Percentiles rank a stretch among this genome's conserved stretches.
Evolutionary conservation across 768 basidiomycete genomes (phyloP).

Genomic region (Mycena kentingensis): DNA sequence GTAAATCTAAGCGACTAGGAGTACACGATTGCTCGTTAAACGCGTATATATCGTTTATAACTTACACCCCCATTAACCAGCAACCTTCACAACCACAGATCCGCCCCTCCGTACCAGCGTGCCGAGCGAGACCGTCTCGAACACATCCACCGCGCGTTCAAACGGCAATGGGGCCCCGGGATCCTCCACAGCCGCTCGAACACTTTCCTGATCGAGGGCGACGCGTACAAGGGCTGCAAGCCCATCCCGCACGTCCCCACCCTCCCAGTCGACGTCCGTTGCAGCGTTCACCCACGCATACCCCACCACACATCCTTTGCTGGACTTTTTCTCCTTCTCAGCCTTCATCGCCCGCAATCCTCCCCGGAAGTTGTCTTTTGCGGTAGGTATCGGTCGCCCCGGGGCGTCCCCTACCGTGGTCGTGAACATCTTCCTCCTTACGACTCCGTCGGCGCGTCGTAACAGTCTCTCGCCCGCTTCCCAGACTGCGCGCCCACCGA

Average conservation of each 20-base stretch:
- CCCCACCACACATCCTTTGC: slow-evolving; percentile 49
- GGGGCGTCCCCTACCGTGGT: slow-evolving; percentile 77
- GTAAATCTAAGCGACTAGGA: slow-evolving; percentile 8
- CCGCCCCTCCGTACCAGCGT: slow-evolving; percentile 40
- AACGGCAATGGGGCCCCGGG: slow-evolving; percentile 44
- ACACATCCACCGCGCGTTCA: slow-evolving; percentile 56
- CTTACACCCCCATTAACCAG: slow-evolving; percentile 26
- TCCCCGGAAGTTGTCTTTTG: slow-evolving; percentile 72
- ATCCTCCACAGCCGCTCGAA: slow-evolving; percentile 51
- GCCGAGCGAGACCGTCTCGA: slow-evolving; percentile 37
- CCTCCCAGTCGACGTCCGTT: slow-evolving; percentile 84
- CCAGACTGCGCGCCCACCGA: slow-evolving; percentile 81
- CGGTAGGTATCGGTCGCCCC: slow-evolving; percentile 64
- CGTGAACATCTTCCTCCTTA: slow-evolving; percentile 63
- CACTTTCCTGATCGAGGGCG: slow-evolving; percentile 39
- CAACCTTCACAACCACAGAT: slow-evolving; percentile 48
- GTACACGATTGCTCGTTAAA: not conserved
- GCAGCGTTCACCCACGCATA: slow-evolving; percentile 84
- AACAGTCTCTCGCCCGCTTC: slow-evolving; percentile 70
- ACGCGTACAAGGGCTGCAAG: slow-evolving; percentile 44
- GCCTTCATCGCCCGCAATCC: slow-evolving; percentile 60
- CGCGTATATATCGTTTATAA: not conserved
- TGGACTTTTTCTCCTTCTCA: slow-evolving; percentile 17
- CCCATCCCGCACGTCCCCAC: slow-evolving; percentile 64
- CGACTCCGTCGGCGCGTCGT: slow-evolving; percentile 35